A percentile compares a stretch with the other conserved stretches of the same genome.
Evolutionary conservation across 176 grass and related monocot species (phyloP).

Genomic region (Hordeum marinum): DNA sequence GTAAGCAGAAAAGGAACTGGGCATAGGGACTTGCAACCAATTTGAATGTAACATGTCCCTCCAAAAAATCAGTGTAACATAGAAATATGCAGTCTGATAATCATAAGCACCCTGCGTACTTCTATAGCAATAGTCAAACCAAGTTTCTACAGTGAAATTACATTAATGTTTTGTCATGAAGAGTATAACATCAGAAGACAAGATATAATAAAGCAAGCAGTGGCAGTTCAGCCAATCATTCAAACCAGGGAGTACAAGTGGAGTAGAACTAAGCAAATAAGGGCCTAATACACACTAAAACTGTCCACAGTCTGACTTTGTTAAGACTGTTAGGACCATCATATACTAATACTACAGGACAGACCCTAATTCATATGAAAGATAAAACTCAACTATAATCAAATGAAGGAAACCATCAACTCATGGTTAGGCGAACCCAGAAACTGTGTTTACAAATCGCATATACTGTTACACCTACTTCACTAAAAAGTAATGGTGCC

Average conservation of each 20-base stretch:
- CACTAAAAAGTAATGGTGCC: not conserved
- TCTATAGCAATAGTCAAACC: not conserved
- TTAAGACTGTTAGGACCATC: not conserved
- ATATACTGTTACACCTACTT: not conserved
- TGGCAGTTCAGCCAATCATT: not conserved
- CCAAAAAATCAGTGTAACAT: not conserved
- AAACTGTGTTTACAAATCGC: not conserved
- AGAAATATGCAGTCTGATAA: not conserved
- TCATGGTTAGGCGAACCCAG: not conserved
- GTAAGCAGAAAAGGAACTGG: not conserved
- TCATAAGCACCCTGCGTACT: not conserved
- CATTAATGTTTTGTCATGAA: not conserved
- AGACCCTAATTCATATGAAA: not conserved
- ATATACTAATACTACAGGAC: not conserved
- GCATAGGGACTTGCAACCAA: not conserved
- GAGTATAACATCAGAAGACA: slow-evolving; percentile 1
- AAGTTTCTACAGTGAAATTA: not conserved
- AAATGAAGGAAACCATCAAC: not conserved
- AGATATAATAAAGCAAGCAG: not conserved
- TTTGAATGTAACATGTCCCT: not conserved
- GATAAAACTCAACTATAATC: not conserved
- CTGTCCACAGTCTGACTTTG: not conserved
- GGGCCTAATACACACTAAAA: not conserved
- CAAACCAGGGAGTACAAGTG: not conserved
- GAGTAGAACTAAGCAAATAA: not conserved